Evolutionary conservation across 1,284 basidiomycete genomes (phyloP).

Genomic region (Sporisorium scitamineum): DNA sequence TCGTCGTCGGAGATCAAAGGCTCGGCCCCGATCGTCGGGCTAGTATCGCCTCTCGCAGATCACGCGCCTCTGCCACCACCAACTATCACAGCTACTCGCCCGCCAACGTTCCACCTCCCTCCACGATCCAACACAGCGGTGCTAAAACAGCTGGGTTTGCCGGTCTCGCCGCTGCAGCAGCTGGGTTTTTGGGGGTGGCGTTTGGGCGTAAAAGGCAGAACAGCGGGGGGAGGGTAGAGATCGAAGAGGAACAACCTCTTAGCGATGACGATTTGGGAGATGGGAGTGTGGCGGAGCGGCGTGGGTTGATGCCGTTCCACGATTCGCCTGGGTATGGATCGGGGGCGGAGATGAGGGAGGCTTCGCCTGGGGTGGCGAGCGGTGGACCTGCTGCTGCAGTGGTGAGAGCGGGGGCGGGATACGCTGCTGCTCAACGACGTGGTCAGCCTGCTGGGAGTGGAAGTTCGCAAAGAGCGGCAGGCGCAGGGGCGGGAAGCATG

Average conservation of each 20-base stretch:
- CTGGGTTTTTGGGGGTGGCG: conserved; percentile 24
- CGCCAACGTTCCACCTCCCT: conserved; percentile 17
- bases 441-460: neutral
- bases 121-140: neutral
- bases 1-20: conserved; percentile 52
- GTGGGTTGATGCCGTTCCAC: conserved; percentile 41
- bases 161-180: conserved; percentile 25
- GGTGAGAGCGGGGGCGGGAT: conserved; percentile 8
- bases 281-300: conserved; percentile 33
- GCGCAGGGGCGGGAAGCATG: neutral
- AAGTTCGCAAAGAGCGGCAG: conserved; percentile 7
- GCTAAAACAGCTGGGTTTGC: conserved; percentile 5
- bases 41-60: conserved; percentile 30
- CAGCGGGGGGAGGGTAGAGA: conserved; percentile 18
- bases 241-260: conserved; percentile 31
- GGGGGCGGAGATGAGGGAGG: conserved; percentile 28
- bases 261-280: conserved; percentile 38
- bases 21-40: conserved; percentile 21
- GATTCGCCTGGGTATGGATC: conserved; percentile 23
- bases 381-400: conserved; percentile 23
- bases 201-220: conserved; percentile 9
- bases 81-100: conserved; percentile 13
- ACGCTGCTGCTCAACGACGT: conserved; percentile 1
- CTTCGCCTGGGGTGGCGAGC: neutral
- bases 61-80: neutral